Base-by-base conservation (phyloP, 805 yeast genomes). In the Tetrapisispora fleetii region DNA sequence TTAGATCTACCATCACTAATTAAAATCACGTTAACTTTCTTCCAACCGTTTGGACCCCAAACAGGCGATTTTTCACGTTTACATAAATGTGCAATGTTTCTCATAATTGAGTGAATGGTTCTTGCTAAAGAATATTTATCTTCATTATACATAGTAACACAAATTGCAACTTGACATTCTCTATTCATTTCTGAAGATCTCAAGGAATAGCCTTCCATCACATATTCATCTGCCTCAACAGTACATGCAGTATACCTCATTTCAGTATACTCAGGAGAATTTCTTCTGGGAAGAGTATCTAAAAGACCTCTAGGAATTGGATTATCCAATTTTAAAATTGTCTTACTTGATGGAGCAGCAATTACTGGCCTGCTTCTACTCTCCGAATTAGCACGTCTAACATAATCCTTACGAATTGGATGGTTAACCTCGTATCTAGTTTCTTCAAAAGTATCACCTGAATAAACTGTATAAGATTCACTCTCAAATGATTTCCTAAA, bases 171-270 rank as follows among this genome's bases (percentile, higher is more conserved):
- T 68, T 95, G 98, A 28, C 93, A 91, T 59, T 89, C 96, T 63
- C 99, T 80, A 55, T 85, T 87, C 62, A 80, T 77, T 54, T 87
- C 91, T 7, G 87, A 83, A 9, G 95, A 85, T 57, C 99, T 77
- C 45, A 93, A 70, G 2, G 90, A 81, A 67, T 90, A 93, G 0
- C 98, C 98, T 43, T 78, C 79, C 3, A 71, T 73, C 17, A 79
- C 78, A 62, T 86, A 93, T 35, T 85, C 83, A 66, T 90, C 93
- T 1, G 99, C 96, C 49, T 85, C 90, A 1, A 95, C 76, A 1
- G 99, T 93, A 61, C 95, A 90, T 0, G 99, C 99, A 0, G 98
- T 87, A 66, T 93, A 93, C 55, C 96, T 81, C 97, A 93, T 90
- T 67, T 87, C 87, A 16, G 93, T 82, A 64, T 88, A 93, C 66